Conservation (phyloP, 2,329 filamentous ascomycete species). For the Drechslerella coelobrocha region DNA sequence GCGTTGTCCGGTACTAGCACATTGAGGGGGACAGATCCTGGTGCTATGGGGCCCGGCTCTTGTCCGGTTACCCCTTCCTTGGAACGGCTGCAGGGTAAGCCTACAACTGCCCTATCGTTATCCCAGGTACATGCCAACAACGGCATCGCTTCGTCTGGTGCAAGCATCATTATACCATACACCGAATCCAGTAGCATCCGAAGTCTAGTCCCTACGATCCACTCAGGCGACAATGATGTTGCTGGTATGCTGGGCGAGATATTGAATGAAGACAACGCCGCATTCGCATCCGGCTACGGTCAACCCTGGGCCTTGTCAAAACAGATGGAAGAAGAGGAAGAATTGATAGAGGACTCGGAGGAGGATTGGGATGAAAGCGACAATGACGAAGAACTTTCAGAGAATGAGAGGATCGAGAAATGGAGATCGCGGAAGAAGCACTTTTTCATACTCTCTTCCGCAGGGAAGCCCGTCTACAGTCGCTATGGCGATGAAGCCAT, state of each 20-base stretch:
- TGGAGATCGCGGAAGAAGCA: conserved; percentile 97
- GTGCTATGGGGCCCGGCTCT: conserved; percentile 27
- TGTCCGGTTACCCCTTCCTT: conserved; percentile 42
- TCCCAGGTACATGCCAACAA: conserved; percentile 48
- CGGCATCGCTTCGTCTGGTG: conserved; percentile 29
- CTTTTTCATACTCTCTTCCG: conserved; percentile 93
- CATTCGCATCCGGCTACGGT: conserved; percentile 38
- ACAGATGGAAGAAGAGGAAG: conserved; percentile 43
- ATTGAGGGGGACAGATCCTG: conserved; percentile 22
- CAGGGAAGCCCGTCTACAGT: conserved; percentile 96
- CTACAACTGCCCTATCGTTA: conserved; percentile 45
- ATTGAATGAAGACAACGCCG: conserved; percentile 52
- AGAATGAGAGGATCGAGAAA: conserved; percentile 67
- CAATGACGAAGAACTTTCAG: conserved; percentile 56
- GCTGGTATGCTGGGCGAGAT: conserved; percentile 55
- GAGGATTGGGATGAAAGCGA: conserved; percentile 54
- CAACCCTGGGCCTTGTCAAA: conserved; percentile 39
- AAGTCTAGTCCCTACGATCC: conserved; percentile 53
- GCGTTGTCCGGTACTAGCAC: conserved; percentile 34
- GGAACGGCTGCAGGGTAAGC: conserved; percentile 47
- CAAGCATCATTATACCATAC: conserved; percentile 34
- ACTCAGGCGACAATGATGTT: conserved; percentile 54
- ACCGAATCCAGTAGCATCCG: conserved; percentile 53
- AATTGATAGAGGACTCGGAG: conserved; percentile 52
- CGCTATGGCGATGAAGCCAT: conserved; percentile 88